Percentiles rank a stretch among this genome's conserved stretches.
Conservation (phyloP, 345 rosid genomes). For the Bruguiera sexangula region DNA sequence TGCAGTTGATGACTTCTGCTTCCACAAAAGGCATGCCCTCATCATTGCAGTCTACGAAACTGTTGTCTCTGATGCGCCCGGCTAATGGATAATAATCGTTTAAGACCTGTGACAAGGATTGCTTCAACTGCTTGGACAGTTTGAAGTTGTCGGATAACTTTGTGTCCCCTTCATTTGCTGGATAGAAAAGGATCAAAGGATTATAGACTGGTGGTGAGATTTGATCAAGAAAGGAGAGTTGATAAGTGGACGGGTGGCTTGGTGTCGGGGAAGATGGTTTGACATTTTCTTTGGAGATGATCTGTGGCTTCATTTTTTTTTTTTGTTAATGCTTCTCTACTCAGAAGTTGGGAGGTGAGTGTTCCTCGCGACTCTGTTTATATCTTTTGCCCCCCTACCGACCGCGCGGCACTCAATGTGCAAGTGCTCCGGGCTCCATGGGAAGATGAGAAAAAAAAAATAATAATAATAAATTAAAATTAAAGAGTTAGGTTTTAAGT, state of each 20-base stretch:
- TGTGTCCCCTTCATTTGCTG: not conserved
- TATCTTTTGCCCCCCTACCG: too few species aligned
- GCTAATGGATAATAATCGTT: constrained; percentile 48
- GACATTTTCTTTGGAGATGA: constrained; percentile 24
- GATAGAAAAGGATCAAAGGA: constrained; percentile 37
- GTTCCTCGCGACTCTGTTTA: too few species aligned
- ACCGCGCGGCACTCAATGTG: too few species aligned
- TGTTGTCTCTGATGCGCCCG: constrained; percentile 36
- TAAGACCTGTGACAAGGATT: constrained; percentile 43
- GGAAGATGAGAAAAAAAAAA: too few species aligned
- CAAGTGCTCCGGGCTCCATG: too few species aligned
- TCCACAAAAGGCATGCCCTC: constrained; percentile 25
- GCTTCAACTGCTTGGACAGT: constrained; percentile 24
- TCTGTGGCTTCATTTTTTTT: not conserved
- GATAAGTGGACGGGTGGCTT: constrained; percentile 25
- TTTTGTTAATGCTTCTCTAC: too few species aligned
- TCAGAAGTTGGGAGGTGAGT: too few species aligned
- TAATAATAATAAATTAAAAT: too few species aligned
- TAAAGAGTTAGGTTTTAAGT: too few species aligned
- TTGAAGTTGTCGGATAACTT: not conserved
- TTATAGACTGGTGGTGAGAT: constrained; percentile 28
- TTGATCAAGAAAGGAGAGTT: constrained; percentile 42
- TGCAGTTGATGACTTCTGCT: constrained; percentile 17
- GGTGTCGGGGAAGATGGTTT: constrained; percentile 44
- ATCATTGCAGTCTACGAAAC: constrained; percentile 25